Percentiles rank a stretch among this genome's conserved stretches.
phyloP scores from a whole-genome alignment of 2,329 filamentous ascomycete genomes.

The Aspergillus chevalieri region DNA sequence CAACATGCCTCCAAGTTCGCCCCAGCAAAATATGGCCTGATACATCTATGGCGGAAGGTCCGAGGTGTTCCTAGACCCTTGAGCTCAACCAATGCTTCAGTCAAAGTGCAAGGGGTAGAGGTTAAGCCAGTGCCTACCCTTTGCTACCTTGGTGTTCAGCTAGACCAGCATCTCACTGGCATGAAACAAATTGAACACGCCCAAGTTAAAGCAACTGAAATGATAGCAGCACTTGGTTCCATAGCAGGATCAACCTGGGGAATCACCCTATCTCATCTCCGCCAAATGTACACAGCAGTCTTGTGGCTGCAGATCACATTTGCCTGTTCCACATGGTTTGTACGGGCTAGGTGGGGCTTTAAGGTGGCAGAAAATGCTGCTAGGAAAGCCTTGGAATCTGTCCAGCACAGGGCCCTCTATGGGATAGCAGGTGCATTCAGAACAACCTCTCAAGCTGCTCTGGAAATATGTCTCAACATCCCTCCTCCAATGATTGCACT shows the following conservation, averaged over 20 bases:
- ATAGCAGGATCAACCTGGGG: neutral
- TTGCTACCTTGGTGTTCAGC: neutral
- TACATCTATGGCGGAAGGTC: neutral
- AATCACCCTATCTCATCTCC: neutral
- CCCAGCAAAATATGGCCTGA: neutral
- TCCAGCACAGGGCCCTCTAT: conserved; percentile 20
- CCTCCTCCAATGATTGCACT: conserved; percentile 14
- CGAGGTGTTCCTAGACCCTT: neutral
- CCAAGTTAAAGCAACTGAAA: neutral
- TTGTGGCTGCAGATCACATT: conserved; percentile 21
- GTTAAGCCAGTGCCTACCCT: neutral
- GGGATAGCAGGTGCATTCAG: conserved; percentile 21
- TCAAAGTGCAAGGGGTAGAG: neutral
- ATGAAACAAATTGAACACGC: neutral
- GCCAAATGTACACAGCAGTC: conserved; percentile 20
- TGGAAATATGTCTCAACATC: conserved; percentile 23
- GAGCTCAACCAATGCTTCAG: neutral
- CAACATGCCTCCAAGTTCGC: neutral
- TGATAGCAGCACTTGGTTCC: neutral
- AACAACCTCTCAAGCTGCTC: conserved; percentile 10
- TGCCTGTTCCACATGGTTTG: conserved; percentile 19
- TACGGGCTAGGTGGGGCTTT: neutral
- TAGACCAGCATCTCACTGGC: neutral
- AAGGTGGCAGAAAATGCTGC: neutral
- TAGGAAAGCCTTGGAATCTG: neutral